Base-by-base conservation (phyloP, 2,329 filamentous ascomycete genomes). In the Didymella pomorum region DNA sequence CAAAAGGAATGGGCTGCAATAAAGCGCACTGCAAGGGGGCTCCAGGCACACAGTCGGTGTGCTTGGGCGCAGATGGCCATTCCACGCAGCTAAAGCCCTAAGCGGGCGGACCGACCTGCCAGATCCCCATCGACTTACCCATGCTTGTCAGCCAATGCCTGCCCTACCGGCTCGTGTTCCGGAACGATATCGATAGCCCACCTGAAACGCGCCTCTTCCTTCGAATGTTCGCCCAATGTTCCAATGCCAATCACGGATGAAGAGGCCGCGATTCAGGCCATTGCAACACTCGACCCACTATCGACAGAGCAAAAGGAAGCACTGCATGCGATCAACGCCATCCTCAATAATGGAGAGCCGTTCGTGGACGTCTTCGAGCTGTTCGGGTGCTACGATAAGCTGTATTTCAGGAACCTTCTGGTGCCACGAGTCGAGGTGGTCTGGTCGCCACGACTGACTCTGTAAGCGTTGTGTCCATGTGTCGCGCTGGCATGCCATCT, bases 391-490 rank as follows among this genome's bases (percentile, higher is more conserved):
- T 81, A 79, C 64, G 72, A 80, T 61, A 67, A 72, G 23, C 67
- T 81, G 42, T 81, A 81, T 71, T 81, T 81, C 65, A 72, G 77
- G 42, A 64, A 65, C 20, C 70, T 80, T 12, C 71, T 81, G 2
- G 50, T 74, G 8, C 68, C 76, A 8, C 71, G 72, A 31, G 79
- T 80, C n/a, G 73, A 80, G 50, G 70, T 81, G 21, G 68, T 76
- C 5, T 81, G 79, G 79, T 80, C 79, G 23, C 61, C 73, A 28
- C 72, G 78, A 46, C 67, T 81, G 60, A 81, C 78, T n/a, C 73
- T 80, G 68, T 76, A 72, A 65, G 73, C 59, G 54, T 59, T 61
- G 28, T 51, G 53, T 45, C 39, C 35, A 53, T 44, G 31, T 25
- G 31, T 39, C 31, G 33, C 41, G 41, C 25, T 35, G 51, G 21